Base-by-base conservation (phyloP, 768 basidiomycete genomes). In the Agrocybe pediades region DNA sequence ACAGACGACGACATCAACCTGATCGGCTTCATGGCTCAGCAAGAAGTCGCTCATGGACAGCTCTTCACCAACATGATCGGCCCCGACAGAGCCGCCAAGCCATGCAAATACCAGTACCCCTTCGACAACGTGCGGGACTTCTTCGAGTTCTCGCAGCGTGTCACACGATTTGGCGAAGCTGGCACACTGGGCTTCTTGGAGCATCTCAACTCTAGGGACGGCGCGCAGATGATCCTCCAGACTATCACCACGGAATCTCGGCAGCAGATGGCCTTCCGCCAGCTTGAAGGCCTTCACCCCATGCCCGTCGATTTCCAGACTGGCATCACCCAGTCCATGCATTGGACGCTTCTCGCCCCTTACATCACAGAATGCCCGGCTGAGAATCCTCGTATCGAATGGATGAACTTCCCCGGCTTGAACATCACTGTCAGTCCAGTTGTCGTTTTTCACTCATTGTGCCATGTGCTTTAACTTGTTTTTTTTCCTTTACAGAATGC, bases 231-330 rank as follows among this genome's bases (percentile, higher is more conserved):
- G 11, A 69, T 87, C 15, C 62, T 80, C 6, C 80, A 86, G 62
- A 73, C 78, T 7, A 84, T 88, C 60, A 73, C 82, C 0, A 84
- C 80, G 11, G 85, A 87, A 67, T 78, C 80, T n/a, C 71, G 86
- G 8, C 86, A 88, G 67, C 81, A 87, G 70, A 78, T 85, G 78
- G 73, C 78, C 41, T 85, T 87, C 74, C 65, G 86, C 3, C 84
- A 87, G 66, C 77, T 85, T 43, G 74, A 81, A 48, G 84, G 83
- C 0, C 62, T 79, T 16, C 81, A 81, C 71, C 83, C 84, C 0
- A 81, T 84, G 80, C 80, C 83, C 5, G 76, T 74, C 29, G 81
- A 71, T 70, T 84, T 84, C 63, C 73, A 78, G 44, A 71, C 80
- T 0, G 80, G 79, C 26, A 80, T 86, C 60, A 81, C 84, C 2